A percentile compares a stretch with the other conserved stretches of the same genome.
phyloP scores from a whole-genome alignment of 768 basidiomycete genomes.

The Kwoniella shandongensis region DNA sequence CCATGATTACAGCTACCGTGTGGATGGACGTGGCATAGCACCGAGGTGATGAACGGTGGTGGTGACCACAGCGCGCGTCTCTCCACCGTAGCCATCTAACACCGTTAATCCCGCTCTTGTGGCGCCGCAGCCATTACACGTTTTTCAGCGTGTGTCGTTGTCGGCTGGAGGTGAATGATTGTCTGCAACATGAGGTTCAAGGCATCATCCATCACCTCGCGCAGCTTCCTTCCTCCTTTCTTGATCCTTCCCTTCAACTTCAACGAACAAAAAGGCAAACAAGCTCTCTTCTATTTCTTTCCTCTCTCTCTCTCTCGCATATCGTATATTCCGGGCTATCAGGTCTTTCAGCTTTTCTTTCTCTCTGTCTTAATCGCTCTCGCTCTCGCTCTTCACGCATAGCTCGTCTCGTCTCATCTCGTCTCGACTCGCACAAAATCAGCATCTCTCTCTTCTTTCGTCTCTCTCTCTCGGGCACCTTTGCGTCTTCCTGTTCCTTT shows the following conservation, averaged over 20 bases:
- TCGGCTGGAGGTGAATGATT: too few species aligned
- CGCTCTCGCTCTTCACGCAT: constrained; percentile 56
- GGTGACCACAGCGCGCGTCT: constrained; percentile 13
- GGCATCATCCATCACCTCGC: neutral
- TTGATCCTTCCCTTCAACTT: neutral
- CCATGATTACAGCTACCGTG: too few species aligned
- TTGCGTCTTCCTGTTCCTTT: constrained; percentile 60
- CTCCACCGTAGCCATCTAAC: constrained; percentile 4
- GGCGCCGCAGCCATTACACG: neutral
- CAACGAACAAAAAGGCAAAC: constrained; percentile 3
- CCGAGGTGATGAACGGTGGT: too few species aligned
- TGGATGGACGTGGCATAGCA: constrained; percentile 19
- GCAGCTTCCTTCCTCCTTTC: neutral
- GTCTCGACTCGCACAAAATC: constrained; percentile 53
- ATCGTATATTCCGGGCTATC: constrained; percentile 25
- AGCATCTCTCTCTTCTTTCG: constrained; percentile 59
- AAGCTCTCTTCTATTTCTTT: constrained; percentile 12
- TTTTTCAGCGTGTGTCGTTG: too few species aligned
- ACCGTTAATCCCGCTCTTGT: constrained; percentile 5
- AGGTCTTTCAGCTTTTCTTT: constrained; percentile 21
- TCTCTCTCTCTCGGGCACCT: constrained; percentile 49
- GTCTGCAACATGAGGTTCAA: neutral
- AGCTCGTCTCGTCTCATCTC: constrained; percentile 57
- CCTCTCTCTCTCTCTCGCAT: constrained; percentile 51
- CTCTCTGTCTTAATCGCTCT: constrained; percentile 54